phyloP scores from a whole-genome alignment of 106 monocot species.

The Gastrodia elata region DNA sequence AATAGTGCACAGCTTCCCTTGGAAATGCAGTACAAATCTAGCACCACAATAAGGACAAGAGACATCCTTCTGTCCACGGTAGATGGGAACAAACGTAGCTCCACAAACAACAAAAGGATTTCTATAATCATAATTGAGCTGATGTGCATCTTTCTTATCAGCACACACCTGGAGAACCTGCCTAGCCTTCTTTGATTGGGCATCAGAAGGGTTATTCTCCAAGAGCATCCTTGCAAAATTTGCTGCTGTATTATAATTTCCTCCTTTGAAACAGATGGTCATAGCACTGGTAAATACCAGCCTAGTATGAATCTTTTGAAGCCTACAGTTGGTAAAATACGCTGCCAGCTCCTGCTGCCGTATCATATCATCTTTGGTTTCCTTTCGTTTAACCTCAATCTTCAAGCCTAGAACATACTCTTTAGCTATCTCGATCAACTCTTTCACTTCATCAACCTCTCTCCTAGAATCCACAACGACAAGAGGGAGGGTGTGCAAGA shows the following conservation, averaged over 20 bases:
- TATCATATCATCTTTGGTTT: slow-evolving; percentile 28
- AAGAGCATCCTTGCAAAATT: slow-evolving; percentile 47
- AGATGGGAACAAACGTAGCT: slow-evolving; percentile 45
- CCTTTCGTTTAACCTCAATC: slow-evolving; percentile 48
- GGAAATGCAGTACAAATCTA: slow-evolving; percentile 30
- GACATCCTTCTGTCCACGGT: slow-evolving; percentile 57
- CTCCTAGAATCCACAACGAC: slow-evolving; percentile 51
- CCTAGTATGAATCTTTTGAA: slow-evolving; percentile 40
- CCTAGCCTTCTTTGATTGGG: slow-evolving; percentile 32
- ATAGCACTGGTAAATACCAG: slow-evolving; percentile 46
- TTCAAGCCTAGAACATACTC: slow-evolving; percentile 56
- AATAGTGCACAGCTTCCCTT: slow-evolving; percentile 44
- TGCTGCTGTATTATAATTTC: slow-evolving; percentile 24
- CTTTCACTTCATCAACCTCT: slow-evolving; percentile 64
- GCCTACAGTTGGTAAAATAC: slow-evolving; percentile 60
- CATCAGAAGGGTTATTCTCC: slow-evolving; percentile 38
- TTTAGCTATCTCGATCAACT: slow-evolving; percentile 36
- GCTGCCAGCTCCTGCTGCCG: slow-evolving; percentile 58
- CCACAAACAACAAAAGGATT: slow-evolving; percentile 64
- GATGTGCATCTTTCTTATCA: slow-evolving; percentile 29
- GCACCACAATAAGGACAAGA: slow-evolving; percentile 43
- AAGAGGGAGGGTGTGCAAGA: slow-evolving; percentile 44
- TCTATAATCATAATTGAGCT: slow-evolving; percentile 53
- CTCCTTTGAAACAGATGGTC: slow-evolving; percentile 47
- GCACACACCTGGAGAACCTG: slow-evolving; percentile 40